Evolutionary conservation across 2,329 filamentous ascomycete genomes (phyloP).

Genomic region (Calonectria hawksworthii): DNA sequence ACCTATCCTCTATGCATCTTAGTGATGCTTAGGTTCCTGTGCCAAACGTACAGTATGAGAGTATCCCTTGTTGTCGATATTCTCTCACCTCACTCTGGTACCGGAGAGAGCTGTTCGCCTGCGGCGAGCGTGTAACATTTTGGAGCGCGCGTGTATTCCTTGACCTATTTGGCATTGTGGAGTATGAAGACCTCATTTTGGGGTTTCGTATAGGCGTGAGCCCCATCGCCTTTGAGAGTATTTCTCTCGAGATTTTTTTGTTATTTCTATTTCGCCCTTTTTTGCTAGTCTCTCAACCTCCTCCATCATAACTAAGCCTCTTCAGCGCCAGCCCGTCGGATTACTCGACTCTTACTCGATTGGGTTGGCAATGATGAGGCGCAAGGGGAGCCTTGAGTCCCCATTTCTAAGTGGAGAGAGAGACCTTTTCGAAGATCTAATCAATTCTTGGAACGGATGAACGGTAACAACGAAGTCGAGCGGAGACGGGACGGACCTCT

Average conservation of each 20-base stretch:
- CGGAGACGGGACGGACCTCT: not conserved
- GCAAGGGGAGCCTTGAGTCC: not conserved
- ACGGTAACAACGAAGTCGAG: slow-evolving; percentile 14
- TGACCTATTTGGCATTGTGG: slow-evolving; percentile 28
- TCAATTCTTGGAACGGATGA: slow-evolving; percentile 30
- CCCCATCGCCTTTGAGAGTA: slow-evolving; percentile 20
- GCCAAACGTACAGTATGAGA: slow-evolving; percentile 22
- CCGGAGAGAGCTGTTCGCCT: slow-evolving; percentile 21
- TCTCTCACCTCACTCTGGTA: slow-evolving; percentile 20
- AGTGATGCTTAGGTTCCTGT: slow-evolving; percentile 16
- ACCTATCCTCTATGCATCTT: slow-evolving; percentile 7
- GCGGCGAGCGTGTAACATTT: slow-evolving; percentile 42
- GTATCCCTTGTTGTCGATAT: slow-evolving; percentile 23
- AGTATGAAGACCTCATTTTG: slow-evolving; percentile 8
- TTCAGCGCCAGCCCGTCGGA: not conserved
- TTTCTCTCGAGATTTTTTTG: slow-evolving; percentile 27
- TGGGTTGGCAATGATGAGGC: slow-evolving; percentile 1
- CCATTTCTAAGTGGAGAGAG: slow-evolving; percentile 10
- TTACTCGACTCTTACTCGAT: slow-evolving; percentile 19
- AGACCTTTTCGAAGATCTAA: slow-evolving; percentile 28
- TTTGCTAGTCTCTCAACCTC: slow-evolving; percentile 21
- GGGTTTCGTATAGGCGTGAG: slow-evolving; percentile 17
- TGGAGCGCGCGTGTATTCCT: slow-evolving; percentile 35
- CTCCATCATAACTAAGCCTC: not conserved
- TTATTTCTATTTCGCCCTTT: slow-evolving; percentile 18